phyloP scores from a whole-genome alignment of 148 eudicot species.

The Gaultheria prostrata region DNA sequence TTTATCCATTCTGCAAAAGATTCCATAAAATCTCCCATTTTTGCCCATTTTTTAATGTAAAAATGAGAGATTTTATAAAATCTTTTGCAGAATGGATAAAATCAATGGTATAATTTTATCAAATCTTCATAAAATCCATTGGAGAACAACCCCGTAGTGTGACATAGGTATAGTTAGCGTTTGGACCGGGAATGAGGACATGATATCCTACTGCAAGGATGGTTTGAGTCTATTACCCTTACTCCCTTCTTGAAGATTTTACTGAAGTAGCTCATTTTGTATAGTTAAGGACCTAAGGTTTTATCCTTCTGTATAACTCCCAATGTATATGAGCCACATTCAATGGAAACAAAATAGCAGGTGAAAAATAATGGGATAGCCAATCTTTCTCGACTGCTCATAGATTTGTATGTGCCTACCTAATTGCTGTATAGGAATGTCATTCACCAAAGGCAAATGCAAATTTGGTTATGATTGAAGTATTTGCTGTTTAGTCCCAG shows the following conservation, averaged over 20 bases:
- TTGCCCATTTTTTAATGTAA: too few relatives aligned
- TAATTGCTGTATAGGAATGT: neutral
- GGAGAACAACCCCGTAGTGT: too few relatives aligned
- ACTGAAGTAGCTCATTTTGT: neutral
- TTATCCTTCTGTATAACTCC: neutral
- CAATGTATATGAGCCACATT: neutral
- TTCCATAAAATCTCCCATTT: too few relatives aligned
- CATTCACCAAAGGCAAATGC: neutral
- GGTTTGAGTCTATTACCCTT: neutral
- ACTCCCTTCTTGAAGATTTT: neutral
- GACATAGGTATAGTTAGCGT: neutral
- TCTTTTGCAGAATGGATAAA: too few relatives aligned
- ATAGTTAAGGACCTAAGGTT: neutral
- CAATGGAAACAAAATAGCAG: neutral
- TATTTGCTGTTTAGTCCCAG: neutral
- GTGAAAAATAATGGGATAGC: neutral
- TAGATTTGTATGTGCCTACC: neutral
- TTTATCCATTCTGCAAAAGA: too few relatives aligned
- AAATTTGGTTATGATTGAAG: neutral
- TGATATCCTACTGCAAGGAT: neutral
- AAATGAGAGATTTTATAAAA: too few relatives aligned
- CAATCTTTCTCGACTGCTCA: neutral
- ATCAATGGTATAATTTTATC: too few relatives aligned
- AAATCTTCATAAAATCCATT: too few relatives aligned
- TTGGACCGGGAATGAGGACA: neutral